Evolutionary conservation across 768 basidiomycete species (phyloP).

Genomic region (Tylopilus vinaceipallidus): DNA sequence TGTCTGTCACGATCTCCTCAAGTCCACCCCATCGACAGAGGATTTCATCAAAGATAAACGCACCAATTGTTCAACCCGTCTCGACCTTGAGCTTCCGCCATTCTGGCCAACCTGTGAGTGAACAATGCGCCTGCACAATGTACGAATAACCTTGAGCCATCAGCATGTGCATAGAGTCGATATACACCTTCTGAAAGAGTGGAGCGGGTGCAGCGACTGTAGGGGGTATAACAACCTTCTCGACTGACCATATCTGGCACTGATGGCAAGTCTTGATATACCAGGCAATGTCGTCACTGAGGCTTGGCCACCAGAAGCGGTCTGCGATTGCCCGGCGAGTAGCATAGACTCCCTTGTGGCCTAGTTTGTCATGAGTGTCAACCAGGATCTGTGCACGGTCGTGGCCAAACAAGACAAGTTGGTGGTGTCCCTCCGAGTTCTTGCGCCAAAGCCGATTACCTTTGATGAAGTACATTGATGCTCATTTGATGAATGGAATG

Average conservation of each 20-base stretch:
- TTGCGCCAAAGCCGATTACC: slow-evolving; percentile 20
- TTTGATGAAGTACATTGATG: slow-evolving; percentile 16
- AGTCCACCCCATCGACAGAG: slow-evolving; percentile 44
- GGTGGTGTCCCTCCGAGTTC: slow-evolving; percentile 18
- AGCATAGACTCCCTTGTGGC: no score
- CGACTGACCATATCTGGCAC: slow-evolving; percentile 33
- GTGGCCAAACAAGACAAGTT: slow-evolving; percentile 16
- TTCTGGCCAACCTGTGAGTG: slow-evolving; percentile 35
- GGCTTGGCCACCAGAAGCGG: no score
- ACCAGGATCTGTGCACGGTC: not conserved
- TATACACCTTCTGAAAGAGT: slow-evolving; percentile 38
- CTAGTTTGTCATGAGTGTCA: not conserved
- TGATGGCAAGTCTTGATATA: slow-evolving; percentile 36
- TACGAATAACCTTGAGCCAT: slow-evolving; percentile 30
- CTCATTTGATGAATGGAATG: not conserved
- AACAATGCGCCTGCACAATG: slow-evolving; percentile 37
- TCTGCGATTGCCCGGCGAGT: no score
- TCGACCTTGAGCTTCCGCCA: no score
- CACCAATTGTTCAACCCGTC: no score
- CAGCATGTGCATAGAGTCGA: slow-evolving; percentile 43
- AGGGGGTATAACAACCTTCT: slow-evolving; percentile 26
- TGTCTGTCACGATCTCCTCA: slow-evolving; percentile 41
- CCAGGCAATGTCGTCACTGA: slow-evolving; percentile 30
- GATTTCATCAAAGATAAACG: no score
- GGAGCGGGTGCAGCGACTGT: not conserved